Evolutionary conservation across 768 basidiomycete species (phyloP).

Genomic region (Podaxis sp.): DNA sequence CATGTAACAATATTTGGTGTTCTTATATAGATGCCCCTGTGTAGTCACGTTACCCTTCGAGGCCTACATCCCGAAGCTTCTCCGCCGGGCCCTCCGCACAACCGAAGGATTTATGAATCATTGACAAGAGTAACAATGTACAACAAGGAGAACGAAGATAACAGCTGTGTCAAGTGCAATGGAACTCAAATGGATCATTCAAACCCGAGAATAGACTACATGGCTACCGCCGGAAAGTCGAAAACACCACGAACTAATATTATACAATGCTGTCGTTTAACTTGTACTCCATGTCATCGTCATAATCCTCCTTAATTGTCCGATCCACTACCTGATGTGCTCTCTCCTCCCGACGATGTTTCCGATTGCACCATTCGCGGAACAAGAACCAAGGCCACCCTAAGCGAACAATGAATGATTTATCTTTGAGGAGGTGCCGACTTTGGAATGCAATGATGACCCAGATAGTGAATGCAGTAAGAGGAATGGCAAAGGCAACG

Average conservation of each 20-base stretch:
- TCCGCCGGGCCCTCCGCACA: too few relatives aligned
- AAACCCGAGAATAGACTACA: too few relatives aligned
- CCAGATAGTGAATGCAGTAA: conserved; percentile 56
- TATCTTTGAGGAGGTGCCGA: conserved; percentile 32
- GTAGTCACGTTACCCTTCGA: too few relatives aligned
- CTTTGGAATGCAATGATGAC: conserved; percentile 54
- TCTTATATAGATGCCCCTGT: too few relatives aligned
- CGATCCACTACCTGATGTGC: background rate
- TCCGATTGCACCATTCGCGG: background rate
- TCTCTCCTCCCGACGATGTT: background rate
- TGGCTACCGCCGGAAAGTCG: too few relatives aligned
- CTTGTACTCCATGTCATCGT: background rate
- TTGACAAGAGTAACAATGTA: too few relatives aligned
- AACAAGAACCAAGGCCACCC: conserved; percentile 34
- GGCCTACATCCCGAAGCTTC: too few relatives aligned
- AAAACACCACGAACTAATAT: background rate
- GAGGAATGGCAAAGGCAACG: conserved; percentile 38
- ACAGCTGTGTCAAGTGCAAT: too few relatives aligned
- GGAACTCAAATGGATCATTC: too few relatives aligned
- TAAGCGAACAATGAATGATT: conserved; percentile 31
- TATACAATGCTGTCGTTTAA: conserved; percentile 1
- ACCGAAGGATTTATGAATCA: too few relatives aligned
- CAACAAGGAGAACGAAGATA: too few relatives aligned
- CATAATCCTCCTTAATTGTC: background rate
- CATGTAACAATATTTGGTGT: too few relatives aligned